A percentile compares a stretch with the other conserved stretches of the same genome.
These are phyloP conservation scores for Erodium trifolium DNA, from an alignment of 441 rosid species.

Conservation along the genomic window DNA sequence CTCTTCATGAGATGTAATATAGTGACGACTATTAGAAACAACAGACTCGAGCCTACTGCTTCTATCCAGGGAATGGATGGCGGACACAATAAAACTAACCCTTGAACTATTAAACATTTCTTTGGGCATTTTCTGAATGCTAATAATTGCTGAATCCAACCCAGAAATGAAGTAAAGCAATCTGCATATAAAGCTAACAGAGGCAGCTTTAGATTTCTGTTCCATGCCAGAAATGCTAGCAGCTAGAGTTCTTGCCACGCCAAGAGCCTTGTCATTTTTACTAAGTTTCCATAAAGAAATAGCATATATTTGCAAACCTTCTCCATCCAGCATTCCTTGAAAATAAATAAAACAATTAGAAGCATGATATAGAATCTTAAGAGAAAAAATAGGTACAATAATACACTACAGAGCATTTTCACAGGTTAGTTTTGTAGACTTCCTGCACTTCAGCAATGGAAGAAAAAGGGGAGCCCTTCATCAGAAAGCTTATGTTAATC, in stretches of 20 bases:
- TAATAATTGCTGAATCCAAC: slow-evolving; percentile 50
- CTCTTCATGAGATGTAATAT: slow-evolving; percentile 48
- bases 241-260: slow-evolving; percentile 53
- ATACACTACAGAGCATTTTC: slow-evolving; percentile 3
- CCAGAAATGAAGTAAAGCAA: slow-evolving; percentile 72
- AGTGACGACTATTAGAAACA: slow-evolving; percentile 50
- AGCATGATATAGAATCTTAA: background rate
- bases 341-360: slow-evolving; percentile 10
- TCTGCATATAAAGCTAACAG: slow-evolving; percentile 77
- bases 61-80: slow-evolving; percentile 70
- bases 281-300: slow-evolving; percentile 78
- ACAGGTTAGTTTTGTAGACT: background rate
- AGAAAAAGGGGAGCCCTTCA: background rate
- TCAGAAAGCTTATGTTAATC: background rate
- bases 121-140: slow-evolving; percentile 73
- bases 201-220: slow-evolving; percentile 39
- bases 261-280: slow-evolving; percentile 54
- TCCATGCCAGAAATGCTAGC: slow-evolving; percentile 53
- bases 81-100: slow-evolving; percentile 61
- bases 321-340: slow-evolving; percentile 60
- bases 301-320: slow-evolving; percentile 79
- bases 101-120: slow-evolving; percentile 55
- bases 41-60: slow-evolving; percentile 51
- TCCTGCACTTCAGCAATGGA: background rate
- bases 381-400: background rate